Percentiles rank a stretch among this genome's conserved stretches.
Conservation (phyloP, 495 filamentous ascomycete genomes). For the Trichoderma erinaceum region DNA sequence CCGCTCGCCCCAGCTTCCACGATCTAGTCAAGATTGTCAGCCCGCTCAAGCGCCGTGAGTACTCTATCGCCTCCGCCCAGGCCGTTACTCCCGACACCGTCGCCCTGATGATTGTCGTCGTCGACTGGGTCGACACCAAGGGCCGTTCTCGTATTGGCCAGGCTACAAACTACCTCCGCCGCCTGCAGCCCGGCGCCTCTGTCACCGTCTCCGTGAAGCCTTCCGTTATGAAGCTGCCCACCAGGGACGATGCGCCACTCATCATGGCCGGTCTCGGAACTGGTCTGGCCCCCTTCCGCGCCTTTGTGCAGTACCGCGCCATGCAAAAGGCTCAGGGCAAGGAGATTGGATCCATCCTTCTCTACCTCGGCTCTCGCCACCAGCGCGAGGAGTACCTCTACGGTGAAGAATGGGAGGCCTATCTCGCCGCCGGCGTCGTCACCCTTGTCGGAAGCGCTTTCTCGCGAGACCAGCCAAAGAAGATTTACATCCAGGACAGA, state of each 20-base stretch:
- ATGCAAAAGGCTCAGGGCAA: constrained; percentile 94
- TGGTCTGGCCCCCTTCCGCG: constrained; percentile 93
- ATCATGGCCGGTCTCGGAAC: constrained; percentile 99
- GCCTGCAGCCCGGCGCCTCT: constrained; percentile 63
- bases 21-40: constrained; percentile 84
- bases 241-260: constrained; percentile 75
- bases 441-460: constrained; percentile 91
- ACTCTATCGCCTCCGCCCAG: constrained; percentile 95
- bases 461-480: constrained; percentile 92
- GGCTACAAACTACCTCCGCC: constrained; percentile 80
- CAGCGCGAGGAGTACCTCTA: constrained; percentile 98
- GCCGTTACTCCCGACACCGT: constrained; percentile 82
- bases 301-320: constrained; percentile 95
- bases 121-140: constrained; percentile 82
- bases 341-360: constrained; percentile 83
- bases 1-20: constrained; percentile 82
- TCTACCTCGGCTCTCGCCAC: constrained; percentile 96
- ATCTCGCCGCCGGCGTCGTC: constrained; percentile 89
- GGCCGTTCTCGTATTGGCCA: constrained; percentile 89
- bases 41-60: constrained; percentile 93
- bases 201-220: constrained; percentile 93
- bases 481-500: constrained; percentile 98
- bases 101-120: constrained; percentile 95
- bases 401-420: constrained; percentile 98
- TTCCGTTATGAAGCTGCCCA: constrained; percentile 91